A percentile compares a stretch with the other conserved stretches of the same genome.
Conservation (phyloP, 2,329 filamentous ascomycete genomes). For the Chrysoporthe austroafricana region DNA sequence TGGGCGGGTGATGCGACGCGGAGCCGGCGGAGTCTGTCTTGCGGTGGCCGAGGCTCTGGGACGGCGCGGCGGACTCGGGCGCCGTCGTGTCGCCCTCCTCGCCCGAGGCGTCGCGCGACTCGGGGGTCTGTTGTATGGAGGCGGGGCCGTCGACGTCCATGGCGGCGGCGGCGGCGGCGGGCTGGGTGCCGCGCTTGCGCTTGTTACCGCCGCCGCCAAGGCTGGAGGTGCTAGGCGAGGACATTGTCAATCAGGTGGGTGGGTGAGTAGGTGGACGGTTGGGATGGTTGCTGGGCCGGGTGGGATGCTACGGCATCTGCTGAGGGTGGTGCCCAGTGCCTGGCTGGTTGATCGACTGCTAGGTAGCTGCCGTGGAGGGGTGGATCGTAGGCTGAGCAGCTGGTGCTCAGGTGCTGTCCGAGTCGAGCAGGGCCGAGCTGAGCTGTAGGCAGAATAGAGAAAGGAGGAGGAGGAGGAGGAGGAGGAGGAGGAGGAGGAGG, state of each 20-base stretch:
- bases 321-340: neutral
- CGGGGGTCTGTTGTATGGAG: slow-evolving; percentile 67
- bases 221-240: slow-evolving; percentile 55
- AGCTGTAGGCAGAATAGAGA: neutral
- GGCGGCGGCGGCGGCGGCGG: slow-evolving; percentile 51
- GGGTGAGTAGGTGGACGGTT: neutral
- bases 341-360: neutral
- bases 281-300: neutral
- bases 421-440: neutral
- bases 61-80: slow-evolving; percentile 52
- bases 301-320: neutral
- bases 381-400: neutral
- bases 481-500: neutral
- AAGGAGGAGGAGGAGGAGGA: neutral
- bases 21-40: slow-evolving; percentile 50
- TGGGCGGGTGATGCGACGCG: slow-evolving; percentile 58
- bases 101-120: slow-evolving; percentile 80
- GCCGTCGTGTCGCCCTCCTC: slow-evolving; percentile 80
- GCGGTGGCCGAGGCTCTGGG: slow-evolving; percentile 54
- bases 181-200: slow-evolving; percentile 69
- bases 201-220: slow-evolving; percentile 61
- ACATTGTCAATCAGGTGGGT: slow-evolving; percentile 50
- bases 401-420: neutral
- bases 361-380: neutral
- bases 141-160: slow-evolving; percentile 50